Conservation (phyloP, 345 rosid genomes). For the Eutrema japonicum region DNA sequence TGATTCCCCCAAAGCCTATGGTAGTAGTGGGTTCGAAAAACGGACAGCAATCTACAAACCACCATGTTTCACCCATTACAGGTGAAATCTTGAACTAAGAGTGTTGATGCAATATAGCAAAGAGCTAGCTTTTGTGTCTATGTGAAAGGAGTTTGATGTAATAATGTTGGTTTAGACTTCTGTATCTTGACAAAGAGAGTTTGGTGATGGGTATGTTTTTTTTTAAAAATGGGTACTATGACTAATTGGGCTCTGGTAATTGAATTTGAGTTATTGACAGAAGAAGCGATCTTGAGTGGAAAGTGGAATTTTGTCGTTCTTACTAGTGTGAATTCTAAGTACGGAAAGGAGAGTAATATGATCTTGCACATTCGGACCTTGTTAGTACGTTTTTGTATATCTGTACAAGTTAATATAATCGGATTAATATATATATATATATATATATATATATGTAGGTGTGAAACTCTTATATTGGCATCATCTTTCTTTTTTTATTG, state of each 20-base stretch:
- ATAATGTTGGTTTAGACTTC: conserved; percentile 17
- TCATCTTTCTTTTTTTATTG: no score
- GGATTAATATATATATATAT: no score
- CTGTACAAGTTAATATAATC: no score
- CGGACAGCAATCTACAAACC: conserved; percentile 55
- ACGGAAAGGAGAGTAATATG: background rate
- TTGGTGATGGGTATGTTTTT: background rate
- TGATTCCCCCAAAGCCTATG: conserved; percentile 84
- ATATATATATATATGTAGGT: no score
- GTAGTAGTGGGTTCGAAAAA: conserved; percentile 71
- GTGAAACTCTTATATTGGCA: no score
- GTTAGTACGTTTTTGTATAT: no score
- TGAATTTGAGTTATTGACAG: background rate
- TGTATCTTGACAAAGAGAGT: background rate
- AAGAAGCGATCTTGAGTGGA: background rate
- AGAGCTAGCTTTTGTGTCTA: conserved; percentile 15
- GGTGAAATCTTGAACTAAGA: conserved; percentile 58
- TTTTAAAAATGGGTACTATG: background rate
- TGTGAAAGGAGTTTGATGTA: conserved; percentile 5
- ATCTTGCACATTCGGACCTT: no score
- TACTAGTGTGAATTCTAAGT: background rate
- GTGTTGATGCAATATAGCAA: conserved; percentile 2
- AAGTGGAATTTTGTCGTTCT: background rate
- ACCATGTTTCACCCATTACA: conserved; percentile 75
- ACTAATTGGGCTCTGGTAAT: background rate